Percentiles rank a stretch among this genome's conserved stretches.
Conservation (phyloP, 306 rosid species). For the Calophaca sinica region DNA sequence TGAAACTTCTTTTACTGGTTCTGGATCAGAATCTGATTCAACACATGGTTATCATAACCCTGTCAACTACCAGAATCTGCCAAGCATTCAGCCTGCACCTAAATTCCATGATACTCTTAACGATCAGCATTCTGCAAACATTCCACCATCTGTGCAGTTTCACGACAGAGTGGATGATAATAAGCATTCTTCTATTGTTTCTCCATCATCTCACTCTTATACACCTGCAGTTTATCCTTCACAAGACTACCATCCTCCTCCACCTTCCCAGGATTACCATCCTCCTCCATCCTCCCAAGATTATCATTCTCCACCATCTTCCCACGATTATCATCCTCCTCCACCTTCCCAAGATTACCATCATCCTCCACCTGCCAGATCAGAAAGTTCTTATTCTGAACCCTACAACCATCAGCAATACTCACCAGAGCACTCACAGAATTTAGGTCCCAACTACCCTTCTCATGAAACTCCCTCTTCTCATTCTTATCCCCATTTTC, state of each 20-base stretch:
- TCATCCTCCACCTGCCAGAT: conserved; percentile 60
- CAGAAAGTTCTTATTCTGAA: conserved; percentile 72
- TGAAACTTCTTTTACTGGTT: conserved; percentile 54
- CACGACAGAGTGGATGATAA: conserved; percentile 55
- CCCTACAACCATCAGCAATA: conserved; percentile 71
- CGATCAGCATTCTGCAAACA: conserved; percentile 51
- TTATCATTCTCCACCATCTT: conserved; percentile 62
- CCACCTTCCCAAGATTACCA: conserved; percentile 65
- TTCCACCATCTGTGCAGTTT: conserved; percentile 62
- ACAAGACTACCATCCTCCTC: conserved; percentile 70
- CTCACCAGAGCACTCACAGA: conserved; percentile 72
- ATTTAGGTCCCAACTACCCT: conserved; percentile 63
- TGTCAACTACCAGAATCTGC: conserved; percentile 51
- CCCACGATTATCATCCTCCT: conserved; percentile 48
- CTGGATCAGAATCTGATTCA: conserved; percentile 62
- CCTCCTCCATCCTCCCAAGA: conserved; percentile 73
- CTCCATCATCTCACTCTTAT: conserved; percentile 63
- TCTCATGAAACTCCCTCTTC: conserved; percentile 63
- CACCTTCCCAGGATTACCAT: conserved; percentile 60
- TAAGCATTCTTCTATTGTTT: conserved; percentile 59
- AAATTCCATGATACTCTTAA: conserved; percentile 56
- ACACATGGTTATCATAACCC: conserved; percentile 55
- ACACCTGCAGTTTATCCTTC: conserved; percentile 68
- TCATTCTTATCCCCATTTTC: conserved; percentile 73
- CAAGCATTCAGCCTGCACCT: conserved; percentile 54